These are phyloP conservation scores for Warburgia ugandensis DNA, from an alignment of 164 flowering plant genomes.

Conservation along the genomic window DNA sequence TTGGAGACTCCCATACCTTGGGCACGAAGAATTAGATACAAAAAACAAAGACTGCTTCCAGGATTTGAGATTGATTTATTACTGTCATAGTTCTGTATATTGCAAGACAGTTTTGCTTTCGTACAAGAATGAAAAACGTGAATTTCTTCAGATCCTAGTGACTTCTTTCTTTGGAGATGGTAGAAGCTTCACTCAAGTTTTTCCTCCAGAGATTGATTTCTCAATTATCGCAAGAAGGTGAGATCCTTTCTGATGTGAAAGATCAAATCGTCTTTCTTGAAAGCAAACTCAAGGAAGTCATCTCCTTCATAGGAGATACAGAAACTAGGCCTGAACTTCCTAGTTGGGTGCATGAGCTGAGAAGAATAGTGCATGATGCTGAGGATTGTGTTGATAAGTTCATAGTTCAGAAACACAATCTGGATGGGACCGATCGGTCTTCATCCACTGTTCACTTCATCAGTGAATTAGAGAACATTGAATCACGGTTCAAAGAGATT, in stretches of 20 bases:
- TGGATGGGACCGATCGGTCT: constrained; percentile 7
- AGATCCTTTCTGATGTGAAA: background rate
- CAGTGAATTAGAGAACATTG: constrained; percentile 8
- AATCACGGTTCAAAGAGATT: constrained; percentile 5
- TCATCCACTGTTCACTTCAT: constrained; percentile 1
- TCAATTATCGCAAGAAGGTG: background rate
- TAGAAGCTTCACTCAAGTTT: background rate
- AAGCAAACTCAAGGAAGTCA: background rate
- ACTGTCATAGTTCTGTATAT: no score
- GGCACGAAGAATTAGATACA: no score
- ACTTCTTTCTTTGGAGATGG: no score
- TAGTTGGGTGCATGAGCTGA: constrained; percentile 14
- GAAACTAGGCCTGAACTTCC: background rate
- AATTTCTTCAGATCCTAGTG: no score
- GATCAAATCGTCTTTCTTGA: background rate
- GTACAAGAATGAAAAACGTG: no score
- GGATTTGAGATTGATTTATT: no score
- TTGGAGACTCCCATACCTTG: no score
- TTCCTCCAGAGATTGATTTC: constrained; percentile 2
- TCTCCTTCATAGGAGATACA: background rate
- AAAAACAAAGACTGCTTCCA: no score
- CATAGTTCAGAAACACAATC: constrained; percentile 14
- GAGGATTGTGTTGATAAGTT: constrained; percentile 19
- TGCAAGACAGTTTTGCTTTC: no score
- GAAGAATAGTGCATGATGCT: constrained; percentile 5